Evolutionary conservation across 1,284 basidiomycete species (phyloP).

Genomic region (Cryptococcus sp.): DNA sequence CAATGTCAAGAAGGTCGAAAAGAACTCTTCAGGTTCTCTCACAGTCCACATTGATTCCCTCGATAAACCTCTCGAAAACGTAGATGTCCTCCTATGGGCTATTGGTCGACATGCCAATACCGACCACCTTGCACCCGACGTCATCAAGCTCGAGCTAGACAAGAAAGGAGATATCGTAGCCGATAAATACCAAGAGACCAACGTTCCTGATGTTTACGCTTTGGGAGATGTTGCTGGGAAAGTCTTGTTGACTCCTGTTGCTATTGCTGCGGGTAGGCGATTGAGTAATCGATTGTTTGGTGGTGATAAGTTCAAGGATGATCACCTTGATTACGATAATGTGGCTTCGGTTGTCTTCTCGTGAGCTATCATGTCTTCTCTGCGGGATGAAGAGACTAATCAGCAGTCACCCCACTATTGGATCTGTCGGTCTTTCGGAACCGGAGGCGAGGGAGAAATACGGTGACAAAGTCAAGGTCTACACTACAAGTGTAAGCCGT

Average conservation of each 20-base stretch:
- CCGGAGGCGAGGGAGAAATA: constrained; percentile 81
- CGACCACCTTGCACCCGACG: constrained; percentile 70
- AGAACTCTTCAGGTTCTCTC: constrained; percentile 60
- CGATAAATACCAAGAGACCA: constrained; percentile 87
- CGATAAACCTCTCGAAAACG: constrained; percentile 68
- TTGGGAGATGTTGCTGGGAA: constrained; percentile 93
- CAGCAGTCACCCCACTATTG: constrained; percentile 79
- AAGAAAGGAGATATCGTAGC: constrained; percentile 76
- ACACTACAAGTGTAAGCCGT: constrained; percentile 56
- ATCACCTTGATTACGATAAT: constrained; percentile 84
- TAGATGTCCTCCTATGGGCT: constrained; percentile 88
- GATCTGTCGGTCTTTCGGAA: constrained; percentile 88
- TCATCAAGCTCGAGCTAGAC: constrained; percentile 71
- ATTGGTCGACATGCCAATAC: constrained; percentile 85
- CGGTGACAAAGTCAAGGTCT: constrained; percentile 83
- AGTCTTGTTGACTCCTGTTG: constrained; percentile 92
- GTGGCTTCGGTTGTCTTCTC: constrained; percentile 94
- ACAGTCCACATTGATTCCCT: constrained; percentile 63
- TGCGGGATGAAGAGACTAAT: constrained; percentile 3
- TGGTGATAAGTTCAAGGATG: constrained; percentile 71
- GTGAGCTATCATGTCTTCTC: constrained; percentile 52
- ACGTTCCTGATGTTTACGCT: constrained; percentile 66
- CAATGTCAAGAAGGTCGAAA: constrained; percentile 70
- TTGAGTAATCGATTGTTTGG: constrained; percentile 89
- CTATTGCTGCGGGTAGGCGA: constrained; percentile 89